Base-by-base conservation (phyloP, 2,329 filamentous ascomycete species). In the Arthrobotrys entomopaga region DNA sequence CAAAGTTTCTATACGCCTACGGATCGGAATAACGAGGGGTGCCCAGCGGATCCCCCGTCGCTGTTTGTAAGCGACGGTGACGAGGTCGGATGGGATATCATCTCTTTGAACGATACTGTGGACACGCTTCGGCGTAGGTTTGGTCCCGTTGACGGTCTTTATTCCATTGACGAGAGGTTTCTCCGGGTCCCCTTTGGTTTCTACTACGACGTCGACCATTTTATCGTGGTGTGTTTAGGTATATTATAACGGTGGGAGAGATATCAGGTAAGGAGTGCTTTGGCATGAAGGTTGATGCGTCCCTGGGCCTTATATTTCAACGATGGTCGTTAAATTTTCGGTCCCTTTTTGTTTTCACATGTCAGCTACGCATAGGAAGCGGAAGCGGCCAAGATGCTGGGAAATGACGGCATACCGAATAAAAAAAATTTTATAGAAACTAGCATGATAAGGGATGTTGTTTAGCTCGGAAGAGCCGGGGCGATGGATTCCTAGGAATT, bases 1-100 rank as follows among this genome's bases (percentile, higher is more conserved):
- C 42, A 93, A 86, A 2, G 93, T 95, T 82, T 94, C 91, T 53
- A 92, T 81, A 24, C 91, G 87, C 49, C 91, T 87, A 78, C 86
- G 86, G 56, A 92, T 83, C 1, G 91, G 90, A 20, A 93, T 86
- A 70, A 89, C 89, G 76, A 92, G 83, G 15, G 94, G 94, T 5
- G 93, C 95, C 85, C 92, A 97, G 76, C 91, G 88, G 78, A 97
- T 91, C 43, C 89, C 63, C 22, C 34, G 46, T n/a, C 74, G 60
- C 16, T 57, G 59, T 87, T 76, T 46, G 60, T 34, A 52, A 26
- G 26, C 15, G 8, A 42, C n/a, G n/a, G 59, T 57, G 56, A 73
- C 69, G 24, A 73, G 61, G 4, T 73, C 69, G 49, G 69, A 61
- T 49, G 69, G 69, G 10, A 73, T 26, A 16, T 60, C 69, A 63